phyloP scores from a whole-genome alignment of 1,284 basidiomycete genomes.

The Spongiforma sp. region DNA sequence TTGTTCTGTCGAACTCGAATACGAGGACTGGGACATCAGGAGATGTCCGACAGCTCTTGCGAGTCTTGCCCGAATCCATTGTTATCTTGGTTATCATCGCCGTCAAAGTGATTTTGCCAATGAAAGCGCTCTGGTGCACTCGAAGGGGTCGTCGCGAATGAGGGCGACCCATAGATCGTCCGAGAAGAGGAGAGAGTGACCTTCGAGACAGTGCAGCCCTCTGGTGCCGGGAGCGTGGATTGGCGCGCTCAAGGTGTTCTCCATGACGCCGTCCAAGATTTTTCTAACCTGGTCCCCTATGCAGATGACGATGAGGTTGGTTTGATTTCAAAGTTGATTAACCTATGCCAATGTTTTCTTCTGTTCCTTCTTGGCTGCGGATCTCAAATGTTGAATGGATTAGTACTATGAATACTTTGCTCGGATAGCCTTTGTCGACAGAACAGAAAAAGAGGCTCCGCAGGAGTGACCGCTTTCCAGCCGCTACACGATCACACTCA shows the following conservation, averaged over 20 bases:
- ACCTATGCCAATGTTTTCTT: not conserved
- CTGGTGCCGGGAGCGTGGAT: not conserved
- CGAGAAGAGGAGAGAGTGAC: not conserved
- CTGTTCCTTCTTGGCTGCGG: no score
- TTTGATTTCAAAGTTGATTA: not conserved
- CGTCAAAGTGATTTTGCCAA: no score
- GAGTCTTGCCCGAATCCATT: no score
- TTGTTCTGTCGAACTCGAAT: no score
- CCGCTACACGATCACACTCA: not conserved
- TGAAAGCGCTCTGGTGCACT: not conserved
- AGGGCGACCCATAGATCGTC: not conserved
- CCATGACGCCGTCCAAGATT: not conserved
- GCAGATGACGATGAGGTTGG: not conserved
- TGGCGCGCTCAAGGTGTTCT: not conserved
- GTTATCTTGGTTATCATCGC: no score
- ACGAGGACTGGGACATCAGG: no score
- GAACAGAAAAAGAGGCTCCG: not conserved
- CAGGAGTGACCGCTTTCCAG: not conserved
- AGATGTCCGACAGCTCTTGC: no score
- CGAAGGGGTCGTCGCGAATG: not conserved
- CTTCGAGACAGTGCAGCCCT: not conserved
- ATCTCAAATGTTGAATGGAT: not conserved
- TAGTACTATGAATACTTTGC: not conserved
- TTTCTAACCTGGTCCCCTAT: not conserved
- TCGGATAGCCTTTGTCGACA: not conserved